phyloP scores from a whole-genome alignment of 2,329 filamentous ascomycete species.

The Hawksworthiomyces lignivorus region DNA sequence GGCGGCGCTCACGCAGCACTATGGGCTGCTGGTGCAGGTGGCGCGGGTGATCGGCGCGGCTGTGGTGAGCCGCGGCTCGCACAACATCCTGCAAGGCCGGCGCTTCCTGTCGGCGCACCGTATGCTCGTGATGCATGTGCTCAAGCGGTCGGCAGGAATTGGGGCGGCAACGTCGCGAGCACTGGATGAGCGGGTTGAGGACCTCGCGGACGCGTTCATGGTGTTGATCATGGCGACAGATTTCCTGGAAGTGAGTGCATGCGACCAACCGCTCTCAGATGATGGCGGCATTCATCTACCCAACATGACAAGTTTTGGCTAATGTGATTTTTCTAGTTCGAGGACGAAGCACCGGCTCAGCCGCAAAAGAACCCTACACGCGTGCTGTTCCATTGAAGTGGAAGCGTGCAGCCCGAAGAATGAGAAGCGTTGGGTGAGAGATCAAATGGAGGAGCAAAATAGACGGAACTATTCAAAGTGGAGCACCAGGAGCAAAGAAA shows the following conservation, averaged over 20 bases:
- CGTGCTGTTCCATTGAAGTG: slow-evolving; percentile 35
- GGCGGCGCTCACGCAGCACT: slow-evolving; percentile 70
- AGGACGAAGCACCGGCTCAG: slow-evolving; percentile 30
- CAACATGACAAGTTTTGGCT: too few relatives aligned
- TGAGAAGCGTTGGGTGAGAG: not conserved
- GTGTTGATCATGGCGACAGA: slow-evolving; percentile 73
- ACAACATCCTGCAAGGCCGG: slow-evolving; percentile 74
- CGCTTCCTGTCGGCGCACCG: slow-evolving; percentile 77
- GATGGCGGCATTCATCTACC: too few relatives aligned
- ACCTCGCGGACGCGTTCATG: slow-evolving; percentile 78
- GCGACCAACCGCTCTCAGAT: too few relatives aligned
- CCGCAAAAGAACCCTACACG: slow-evolving; percentile 23
- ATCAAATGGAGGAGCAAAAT: not conserved
- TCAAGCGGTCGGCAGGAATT: slow-evolving; percentile 82
- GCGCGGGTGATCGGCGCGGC: slow-evolving; percentile 76
- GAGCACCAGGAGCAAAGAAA: too few relatives aligned
- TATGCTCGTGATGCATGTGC: slow-evolving; percentile 75
- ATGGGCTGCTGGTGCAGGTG: slow-evolving; percentile 71
- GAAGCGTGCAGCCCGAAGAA: too few relatives aligned
- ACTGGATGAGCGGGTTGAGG: slow-evolving; percentile 57
- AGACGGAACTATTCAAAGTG: too few relatives aligned
- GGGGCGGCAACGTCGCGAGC: slow-evolving; percentile 21
- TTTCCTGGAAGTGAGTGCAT: slow-evolving; percentile 73
- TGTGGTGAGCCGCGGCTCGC: slow-evolving; percentile 70
- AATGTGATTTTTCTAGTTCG: slow-evolving; percentile 27